A percentile compares a stretch with the other conserved stretches of the same genome.
Evolutionary conservation across 257 asterid genomes (phyloP).

Genomic region (Plectranthus barbatus): DNA sequence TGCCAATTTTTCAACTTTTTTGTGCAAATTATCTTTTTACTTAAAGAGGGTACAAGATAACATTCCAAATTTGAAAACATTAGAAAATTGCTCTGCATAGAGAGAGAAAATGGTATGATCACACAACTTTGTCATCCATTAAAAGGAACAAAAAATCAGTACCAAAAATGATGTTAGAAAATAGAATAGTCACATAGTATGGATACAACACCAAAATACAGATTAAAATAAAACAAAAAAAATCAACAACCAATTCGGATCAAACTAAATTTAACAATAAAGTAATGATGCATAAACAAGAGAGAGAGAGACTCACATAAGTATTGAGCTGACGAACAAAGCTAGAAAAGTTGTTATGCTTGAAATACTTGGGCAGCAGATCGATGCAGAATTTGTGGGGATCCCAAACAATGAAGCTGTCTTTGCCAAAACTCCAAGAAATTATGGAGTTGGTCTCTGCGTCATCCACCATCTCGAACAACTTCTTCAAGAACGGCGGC

Average conservation of each 20-base stretch:
- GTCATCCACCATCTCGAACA: slow-evolving; percentile 82
- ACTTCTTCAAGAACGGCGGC: slow-evolving; percentile 83
- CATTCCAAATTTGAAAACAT: neutral
- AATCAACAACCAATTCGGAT: neutral
- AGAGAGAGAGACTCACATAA: slow-evolving; percentile 40
- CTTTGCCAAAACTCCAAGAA: slow-evolving; percentile 49
- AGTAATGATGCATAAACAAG: neutral
- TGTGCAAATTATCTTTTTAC: too few species aligned
- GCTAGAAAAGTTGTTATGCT: slow-evolving; percentile 87
- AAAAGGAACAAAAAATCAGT: neutral
- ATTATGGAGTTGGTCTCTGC: slow-evolving; percentile 54
- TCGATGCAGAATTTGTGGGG: slow-evolving; percentile 53
- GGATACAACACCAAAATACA: neutral
- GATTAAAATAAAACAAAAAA: neutral
- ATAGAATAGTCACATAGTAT: neutral
- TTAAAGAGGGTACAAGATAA: too few species aligned
- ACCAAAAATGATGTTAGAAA: neutral
- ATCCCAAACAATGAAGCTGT: slow-evolving; percentile 81
- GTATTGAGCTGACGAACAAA: slow-evolving; percentile 88
- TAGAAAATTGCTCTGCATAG: too few species aligned
- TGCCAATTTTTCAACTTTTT: neutral
- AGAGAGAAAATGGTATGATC: neutral
- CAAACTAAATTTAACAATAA: neutral
- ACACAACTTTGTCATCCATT: neutral
- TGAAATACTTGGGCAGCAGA: slow-evolving; percentile 75